Percentiles rank a stretch among this genome's conserved stretches.
These are phyloP conservation scores for Lipomyces spencermartinsiae DNA, from an alignment of 805 yeast species.

Conservation along the genomic window DNA sequence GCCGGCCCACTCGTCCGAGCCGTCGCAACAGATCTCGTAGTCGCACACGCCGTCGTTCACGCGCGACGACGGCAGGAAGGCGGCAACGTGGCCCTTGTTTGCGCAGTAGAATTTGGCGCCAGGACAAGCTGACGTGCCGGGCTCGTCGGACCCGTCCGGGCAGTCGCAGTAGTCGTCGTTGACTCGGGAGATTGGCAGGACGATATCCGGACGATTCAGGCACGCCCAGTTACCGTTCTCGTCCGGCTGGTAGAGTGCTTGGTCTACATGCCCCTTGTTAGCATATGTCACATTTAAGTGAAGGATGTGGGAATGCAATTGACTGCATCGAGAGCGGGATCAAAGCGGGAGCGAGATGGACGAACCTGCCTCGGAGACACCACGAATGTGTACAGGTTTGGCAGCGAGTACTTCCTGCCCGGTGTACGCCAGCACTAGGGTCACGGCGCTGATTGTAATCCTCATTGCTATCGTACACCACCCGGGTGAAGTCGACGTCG, in stretches of 20 bases:
- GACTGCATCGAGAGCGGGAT: conserved; percentile 1
- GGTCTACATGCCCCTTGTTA: conserved; percentile 5
- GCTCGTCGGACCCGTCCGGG: conserved; percentile 98
- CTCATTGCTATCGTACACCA: conserved; percentile 6
- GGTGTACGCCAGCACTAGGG: background rate
- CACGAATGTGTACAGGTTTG: conserved; percentile 13
- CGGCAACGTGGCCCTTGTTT: conserved; percentile 72
- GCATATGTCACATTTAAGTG: background rate
- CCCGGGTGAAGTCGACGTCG: background rate
- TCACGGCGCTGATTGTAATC: background rate
- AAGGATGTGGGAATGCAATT: background rate
- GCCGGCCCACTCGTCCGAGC: conserved; percentile 74
- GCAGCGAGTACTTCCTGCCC: conserved; percentile 8
- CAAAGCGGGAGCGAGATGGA: background rate
- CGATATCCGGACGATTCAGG: conserved; percentile 67
- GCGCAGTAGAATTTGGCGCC: conserved; percentile 69
- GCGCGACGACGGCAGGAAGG: conserved; percentile 65
- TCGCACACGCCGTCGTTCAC: conserved; percentile 94
- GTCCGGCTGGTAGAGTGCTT: conserved; percentile 56
- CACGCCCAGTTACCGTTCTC: conserved; percentile 69
- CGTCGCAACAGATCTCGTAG: conserved; percentile 89
- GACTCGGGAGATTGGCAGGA: conserved; percentile 63
- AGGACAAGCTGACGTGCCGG: conserved; percentile 88
- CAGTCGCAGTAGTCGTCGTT: conserved; percentile 95
- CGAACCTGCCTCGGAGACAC: conserved; percentile 21